These are phyloP conservation scores for Candida corydali DNA, from an alignment of 805 yeast species.

Conservation along the genomic window DNA sequence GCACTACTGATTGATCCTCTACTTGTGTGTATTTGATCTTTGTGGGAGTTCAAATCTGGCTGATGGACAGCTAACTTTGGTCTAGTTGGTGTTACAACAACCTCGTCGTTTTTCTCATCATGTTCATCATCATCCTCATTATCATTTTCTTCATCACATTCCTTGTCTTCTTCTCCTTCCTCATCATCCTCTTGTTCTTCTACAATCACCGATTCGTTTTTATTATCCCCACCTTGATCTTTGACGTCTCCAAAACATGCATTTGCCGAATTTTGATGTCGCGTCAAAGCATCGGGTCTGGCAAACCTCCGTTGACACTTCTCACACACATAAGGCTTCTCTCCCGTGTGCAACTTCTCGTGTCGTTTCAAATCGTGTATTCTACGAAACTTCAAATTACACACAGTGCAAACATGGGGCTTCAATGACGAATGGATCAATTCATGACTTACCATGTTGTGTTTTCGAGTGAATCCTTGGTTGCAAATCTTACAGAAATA, in stretches of 20 bases:
- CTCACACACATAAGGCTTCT: slow-evolving; percentile 59
- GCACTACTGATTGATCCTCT: not conserved
- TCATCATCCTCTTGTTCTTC: not conserved
- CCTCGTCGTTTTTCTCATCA: not conserved
- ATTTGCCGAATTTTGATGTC: slow-evolving; percentile 53
- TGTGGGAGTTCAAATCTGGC: not conserved
- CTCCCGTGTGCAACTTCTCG: slow-evolving; percentile 71
- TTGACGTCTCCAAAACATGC: slow-evolving; percentile 26
- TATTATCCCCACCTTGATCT: not conserved
- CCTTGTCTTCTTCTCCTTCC: not conserved
- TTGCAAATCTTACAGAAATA: slow-evolving; percentile 57
- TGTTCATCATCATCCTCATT: not conserved
- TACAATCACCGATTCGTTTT: not conserved
- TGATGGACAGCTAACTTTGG: not conserved
- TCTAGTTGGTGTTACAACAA: not conserved
- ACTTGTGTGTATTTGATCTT: not conserved
- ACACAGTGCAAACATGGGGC: slow-evolving; percentile 60
- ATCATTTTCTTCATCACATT: not conserved
- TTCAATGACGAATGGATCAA: slow-evolving; percentile 62
- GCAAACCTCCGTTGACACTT: slow-evolving; percentile 65
- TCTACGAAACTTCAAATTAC: slow-evolving; percentile 62
- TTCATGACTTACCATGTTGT: slow-evolving; percentile 69
- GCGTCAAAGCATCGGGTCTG: slow-evolving; percentile 67
- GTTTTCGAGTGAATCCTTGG: slow-evolving; percentile 66
- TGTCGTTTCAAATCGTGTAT: slow-evolving; percentile 77